Evolutionary conservation across 2,329 filamentous ascomycete genomes (phyloP).

Genomic region (Scedosporium apiospermum): DNA sequence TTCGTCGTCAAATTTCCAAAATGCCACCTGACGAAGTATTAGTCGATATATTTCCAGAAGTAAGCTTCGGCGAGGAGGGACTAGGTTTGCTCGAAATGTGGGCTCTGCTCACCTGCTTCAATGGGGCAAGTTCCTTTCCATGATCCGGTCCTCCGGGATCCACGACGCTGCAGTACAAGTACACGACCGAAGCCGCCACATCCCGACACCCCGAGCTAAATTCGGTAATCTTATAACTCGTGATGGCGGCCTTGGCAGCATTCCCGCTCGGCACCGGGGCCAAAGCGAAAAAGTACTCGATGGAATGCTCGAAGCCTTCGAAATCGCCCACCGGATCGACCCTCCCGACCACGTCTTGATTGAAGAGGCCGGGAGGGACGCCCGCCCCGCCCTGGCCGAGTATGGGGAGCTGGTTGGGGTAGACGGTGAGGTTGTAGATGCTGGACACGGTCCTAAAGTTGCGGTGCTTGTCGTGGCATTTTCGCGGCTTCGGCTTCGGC

Average conservation of each 20-base stretch:
- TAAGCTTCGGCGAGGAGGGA: background rate
- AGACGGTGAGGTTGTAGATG: constrained; percentile 31
- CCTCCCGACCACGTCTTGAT: constrained; percentile 24
- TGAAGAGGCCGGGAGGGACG: constrained; percentile 28
- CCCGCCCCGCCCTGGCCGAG: constrained; percentile 20
- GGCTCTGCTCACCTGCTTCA: constrained; percentile 18
- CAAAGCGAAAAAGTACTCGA: constrained; percentile 34
- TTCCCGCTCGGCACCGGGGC: constrained; percentile 22
- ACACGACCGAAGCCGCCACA: constrained; percentile 26
- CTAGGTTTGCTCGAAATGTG: no score
- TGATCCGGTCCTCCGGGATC: constrained; percentile 19
- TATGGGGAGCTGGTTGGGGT: constrained; percentile 26
- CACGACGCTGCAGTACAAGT: constrained; percentile 22
- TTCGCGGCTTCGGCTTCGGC: background rate
- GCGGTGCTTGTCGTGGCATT: constrained; percentile 13
- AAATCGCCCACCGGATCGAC: constrained; percentile 32
- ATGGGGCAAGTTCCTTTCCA: constrained; percentile 19
- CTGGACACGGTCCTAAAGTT: constrained; percentile 25
- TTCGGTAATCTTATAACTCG: constrained; percentile 20
- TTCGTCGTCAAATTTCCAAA: constrained; percentile 34
- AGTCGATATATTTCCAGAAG: background rate
- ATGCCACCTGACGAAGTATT: constrained; percentile 21
- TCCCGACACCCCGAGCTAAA: constrained; percentile 24
- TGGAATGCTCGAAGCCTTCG: constrained; percentile 27
- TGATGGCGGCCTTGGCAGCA: constrained; percentile 20